Conservation (phyloP, 495 filamentous ascomycete genomes). For the Talaromyces thailandensis region DNA sequence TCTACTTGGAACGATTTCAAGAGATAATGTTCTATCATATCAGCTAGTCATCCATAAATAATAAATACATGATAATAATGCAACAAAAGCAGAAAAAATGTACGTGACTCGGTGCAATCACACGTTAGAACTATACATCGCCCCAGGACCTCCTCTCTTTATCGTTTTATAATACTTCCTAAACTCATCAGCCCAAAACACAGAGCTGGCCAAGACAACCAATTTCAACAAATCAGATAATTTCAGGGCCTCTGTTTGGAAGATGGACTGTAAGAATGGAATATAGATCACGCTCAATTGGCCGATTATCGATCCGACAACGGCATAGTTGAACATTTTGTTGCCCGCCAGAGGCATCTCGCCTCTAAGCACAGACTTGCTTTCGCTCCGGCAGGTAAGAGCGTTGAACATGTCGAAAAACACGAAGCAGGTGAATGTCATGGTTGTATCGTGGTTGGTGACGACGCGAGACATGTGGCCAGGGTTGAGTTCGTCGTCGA, state of each 20-base stretch:
- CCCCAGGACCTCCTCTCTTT: slow-evolving; percentile 26
- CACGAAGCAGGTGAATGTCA: slow-evolving; percentile 98
- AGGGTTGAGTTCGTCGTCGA: slow-evolving; percentile 17
- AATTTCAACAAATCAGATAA: slow-evolving; percentile 64
- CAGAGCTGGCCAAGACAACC: slow-evolving; percentile 66
- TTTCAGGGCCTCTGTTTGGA: slow-evolving; percentile 85
- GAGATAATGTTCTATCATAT: not conserved
- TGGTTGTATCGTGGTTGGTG: slow-evolving; percentile 90
- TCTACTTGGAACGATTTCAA: not conserved
- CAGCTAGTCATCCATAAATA: not conserved
- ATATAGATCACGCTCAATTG: slow-evolving; percentile 90
- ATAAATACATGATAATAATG: not conserved
- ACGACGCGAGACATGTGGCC: slow-evolving; percentile 50
- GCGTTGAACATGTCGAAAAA: slow-evolving; percentile 99
- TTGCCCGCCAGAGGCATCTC: slow-evolving; percentile 79
- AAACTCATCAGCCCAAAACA: slow-evolving; percentile 91
- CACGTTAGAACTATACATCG: slow-evolving; percentile 37
- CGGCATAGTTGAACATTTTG: slow-evolving; percentile 92
- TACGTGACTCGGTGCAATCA: slow-evolving; percentile 11
- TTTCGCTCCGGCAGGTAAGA: slow-evolving; percentile 82
- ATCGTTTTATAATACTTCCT: slow-evolving; percentile 56
- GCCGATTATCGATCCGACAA: slow-evolving; percentile 71
- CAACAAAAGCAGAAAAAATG: not conserved
- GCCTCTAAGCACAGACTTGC: slow-evolving; percentile 77
- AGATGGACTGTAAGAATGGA: slow-evolving; percentile 83